phyloP scores from a whole-genome alignment of 305 asterid species.

The Solanum hybrid region DNA sequence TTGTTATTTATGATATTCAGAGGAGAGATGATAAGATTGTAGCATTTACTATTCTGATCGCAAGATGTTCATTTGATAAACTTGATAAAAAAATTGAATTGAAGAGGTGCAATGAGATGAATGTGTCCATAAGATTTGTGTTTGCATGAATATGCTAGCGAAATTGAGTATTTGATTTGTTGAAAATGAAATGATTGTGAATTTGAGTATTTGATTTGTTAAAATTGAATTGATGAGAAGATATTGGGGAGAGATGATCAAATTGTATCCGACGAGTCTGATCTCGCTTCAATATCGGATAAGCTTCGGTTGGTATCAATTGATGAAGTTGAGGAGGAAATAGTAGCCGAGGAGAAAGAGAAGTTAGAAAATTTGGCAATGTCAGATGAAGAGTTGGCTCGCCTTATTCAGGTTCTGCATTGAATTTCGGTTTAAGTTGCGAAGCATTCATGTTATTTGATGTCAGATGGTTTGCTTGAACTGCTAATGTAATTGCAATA shows the following conservation, averaged over 20 bases:
- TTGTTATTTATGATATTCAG: neutral
- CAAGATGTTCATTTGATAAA: neutral
- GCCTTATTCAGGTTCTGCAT: slow-evolving; percentile 58
- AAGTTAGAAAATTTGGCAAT: slow-evolving; percentile 24
- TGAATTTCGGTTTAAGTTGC: neutral
- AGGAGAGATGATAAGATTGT: neutral
- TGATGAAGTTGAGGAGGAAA: slow-evolving; percentile 31
- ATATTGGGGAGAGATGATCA: slow-evolving; percentile 43
- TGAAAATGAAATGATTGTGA: slow-evolving; percentile 11
- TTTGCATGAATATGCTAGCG: neutral
- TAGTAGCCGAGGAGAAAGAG: slow-evolving; percentile 17
- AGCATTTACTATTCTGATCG: neutral
- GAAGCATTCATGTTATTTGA: neutral
- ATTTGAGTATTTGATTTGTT: slow-evolving; percentile 2
- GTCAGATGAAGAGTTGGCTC: slow-evolving; percentile 87
- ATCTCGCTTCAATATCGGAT: slow-evolving; percentile 44
- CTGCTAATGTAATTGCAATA: neutral
- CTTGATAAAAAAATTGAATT: neutral
- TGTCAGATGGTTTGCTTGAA: neutral
- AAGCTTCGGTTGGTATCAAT: slow-evolving; percentile 52
- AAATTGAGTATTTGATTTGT: neutral
- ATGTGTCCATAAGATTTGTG: neutral
- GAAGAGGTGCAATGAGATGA: neutral
- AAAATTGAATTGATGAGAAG: slow-evolving; percentile 2
- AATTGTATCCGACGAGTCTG: slow-evolving; percentile 47